Evolutionary conservation across 495 filamentous ascomycete species (phyloP), one percentile per base, ranked within the genome.

Genomic region (Staphylotrichum tortipilum): DNA sequence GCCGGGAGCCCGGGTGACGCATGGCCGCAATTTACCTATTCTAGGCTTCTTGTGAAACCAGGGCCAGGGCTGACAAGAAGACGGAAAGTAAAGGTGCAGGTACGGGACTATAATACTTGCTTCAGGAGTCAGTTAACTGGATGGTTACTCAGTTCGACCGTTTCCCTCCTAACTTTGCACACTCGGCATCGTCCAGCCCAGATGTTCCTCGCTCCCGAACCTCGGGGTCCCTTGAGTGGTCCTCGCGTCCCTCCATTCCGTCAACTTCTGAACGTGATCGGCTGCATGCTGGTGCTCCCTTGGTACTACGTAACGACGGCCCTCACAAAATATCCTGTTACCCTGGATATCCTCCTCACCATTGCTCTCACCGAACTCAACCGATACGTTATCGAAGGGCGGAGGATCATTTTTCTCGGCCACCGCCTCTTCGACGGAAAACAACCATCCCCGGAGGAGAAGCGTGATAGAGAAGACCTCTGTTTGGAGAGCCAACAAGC

Each of bases 301-400:
- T 11, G 46, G 14, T 47, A 46, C n/a, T 44, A 45, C 12, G 7
- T 45, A 0, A 45, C 50, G 3, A 52, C 50, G 7, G 50, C 44
- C 8, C 50, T 46, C 36, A 46, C 24, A 21, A 30, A 35, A 5
- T 52, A 46, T n/a, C 50, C 50, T 1, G 36, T 52, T 4, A 46
- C 50, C 1, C 21, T 52, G 2, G 50, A 52, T 26, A 45, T 52
- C 15, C 10, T 52, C 33, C 46, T 52, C 33, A 52, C 50, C 11
- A 52, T 52, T 19, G 50, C 50, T 7, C 24, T 52, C 4, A 46
- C 50, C n/a, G 50, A 52, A 34, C 28, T 52, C 8, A 52, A 46
- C 35, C 50, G 50, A 15, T 52, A 46, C 21, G 44, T 44, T 15
- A 44, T 52, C 5, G 50, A 52, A 18, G 36, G 50, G 18, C 24